These are phyloP conservation scores for Pseudonectria foliicola DNA, from an alignment of 2,329 filamentous ascomycete species.

Conservation along the genomic window DNA sequence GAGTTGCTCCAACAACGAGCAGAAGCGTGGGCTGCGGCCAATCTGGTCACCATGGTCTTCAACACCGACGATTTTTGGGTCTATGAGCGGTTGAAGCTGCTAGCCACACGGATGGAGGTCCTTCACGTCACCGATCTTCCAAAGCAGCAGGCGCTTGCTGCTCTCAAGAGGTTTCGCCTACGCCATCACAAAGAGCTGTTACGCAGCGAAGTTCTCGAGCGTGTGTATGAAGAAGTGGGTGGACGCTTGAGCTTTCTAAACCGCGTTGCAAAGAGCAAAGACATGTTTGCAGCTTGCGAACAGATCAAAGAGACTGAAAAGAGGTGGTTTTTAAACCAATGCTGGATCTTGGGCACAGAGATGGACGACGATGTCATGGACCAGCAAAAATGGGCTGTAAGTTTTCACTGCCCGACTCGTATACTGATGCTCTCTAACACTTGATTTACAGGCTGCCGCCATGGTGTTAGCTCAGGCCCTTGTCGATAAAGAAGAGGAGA, in stretches of 20 bases:
- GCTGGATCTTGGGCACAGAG: slow-evolving; percentile 63
- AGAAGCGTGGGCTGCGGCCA: slow-evolving; percentile 91
- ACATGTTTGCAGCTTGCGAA: slow-evolving; percentile 80
- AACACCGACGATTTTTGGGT: slow-evolving; percentile 99
- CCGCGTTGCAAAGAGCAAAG: slow-evolving; percentile 73
- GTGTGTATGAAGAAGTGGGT: slow-evolving; percentile 81
- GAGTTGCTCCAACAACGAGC: slow-evolving; percentile 93
- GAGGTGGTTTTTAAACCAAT: slow-evolving; percentile 71
- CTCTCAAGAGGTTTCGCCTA: slow-evolving; percentile 71
- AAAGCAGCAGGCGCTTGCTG: slow-evolving; percentile 68
- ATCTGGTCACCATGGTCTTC: slow-evolving; percentile 85
- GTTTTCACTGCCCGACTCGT: slow-evolving; percentile 25
- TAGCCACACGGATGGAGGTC: slow-evolving; percentile 92
- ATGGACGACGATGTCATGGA: slow-evolving; percentile 99
- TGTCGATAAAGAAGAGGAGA: slow-evolving; percentile 69
- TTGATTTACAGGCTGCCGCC: slow-evolving; percentile 59
- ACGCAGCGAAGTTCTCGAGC: slow-evolving; percentile 50
- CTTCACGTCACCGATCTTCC: slow-evolving; percentile 78
- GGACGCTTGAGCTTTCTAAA: slow-evolving; percentile 84
- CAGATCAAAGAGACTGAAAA: slow-evolving; percentile 61
- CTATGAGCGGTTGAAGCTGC: slow-evolving; percentile 86
- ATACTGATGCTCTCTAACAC: slow-evolving; percentile 6
- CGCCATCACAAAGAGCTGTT: slow-evolving; percentile 65
- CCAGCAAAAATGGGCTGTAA: slow-evolving; percentile 88
- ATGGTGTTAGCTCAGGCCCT: slow-evolving; percentile 90